Evolutionary conservation across 2,329 filamentous ascomycete genomes (phyloP).

Genomic region (Cladosporium sp.): DNA sequence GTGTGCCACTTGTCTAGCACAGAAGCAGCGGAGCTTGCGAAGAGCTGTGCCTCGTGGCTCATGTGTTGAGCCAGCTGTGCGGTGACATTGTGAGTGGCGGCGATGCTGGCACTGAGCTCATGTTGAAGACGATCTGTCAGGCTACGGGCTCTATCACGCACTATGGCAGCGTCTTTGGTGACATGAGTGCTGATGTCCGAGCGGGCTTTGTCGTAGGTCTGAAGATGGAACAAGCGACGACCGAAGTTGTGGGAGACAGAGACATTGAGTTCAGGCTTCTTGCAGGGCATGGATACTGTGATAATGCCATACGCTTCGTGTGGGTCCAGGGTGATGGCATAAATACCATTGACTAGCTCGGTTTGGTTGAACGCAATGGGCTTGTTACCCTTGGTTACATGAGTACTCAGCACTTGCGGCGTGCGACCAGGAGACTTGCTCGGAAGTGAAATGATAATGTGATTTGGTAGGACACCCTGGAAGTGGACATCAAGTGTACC

Average conservation of each 20-base stretch:
- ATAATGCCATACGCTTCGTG: constrained; percentile 25
- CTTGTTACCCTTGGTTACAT: neutral
- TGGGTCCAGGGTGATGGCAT: constrained; percentile 22
- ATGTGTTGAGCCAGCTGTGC: constrained; percentile 23
- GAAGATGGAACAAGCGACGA: constrained; percentile 19
- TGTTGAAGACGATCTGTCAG: constrained; percentile 19
- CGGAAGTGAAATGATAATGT: constrained; percentile 26
- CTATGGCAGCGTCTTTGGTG: constrained; percentile 25
- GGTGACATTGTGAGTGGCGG: constrained; percentile 27
- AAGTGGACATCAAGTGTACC: constrained; percentile 12
- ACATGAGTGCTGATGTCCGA: constrained; percentile 26
- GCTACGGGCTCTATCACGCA: constrained; percentile 19
- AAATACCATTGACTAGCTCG: constrained; percentile 28
- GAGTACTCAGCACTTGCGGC: neutral
- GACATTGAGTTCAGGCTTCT: constrained; percentile 19
- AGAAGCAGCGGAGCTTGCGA: constrained; percentile 20
- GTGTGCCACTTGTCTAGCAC: constrained; percentile 8
- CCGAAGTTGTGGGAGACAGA: constrained; percentile 26
- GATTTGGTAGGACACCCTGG: constrained; percentile 20
- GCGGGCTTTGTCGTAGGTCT: constrained; percentile 23
- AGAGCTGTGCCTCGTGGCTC: constrained; percentile 22
- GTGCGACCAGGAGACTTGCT: neutral
- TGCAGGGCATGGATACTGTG: constrained; percentile 20
- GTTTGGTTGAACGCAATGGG: constrained; percentile 19
- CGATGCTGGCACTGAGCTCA: constrained; percentile 22